phyloP scores from a whole-genome alignment of 352 stramenopile genomes.

The Phytophthora boehmeriae region DNA sequence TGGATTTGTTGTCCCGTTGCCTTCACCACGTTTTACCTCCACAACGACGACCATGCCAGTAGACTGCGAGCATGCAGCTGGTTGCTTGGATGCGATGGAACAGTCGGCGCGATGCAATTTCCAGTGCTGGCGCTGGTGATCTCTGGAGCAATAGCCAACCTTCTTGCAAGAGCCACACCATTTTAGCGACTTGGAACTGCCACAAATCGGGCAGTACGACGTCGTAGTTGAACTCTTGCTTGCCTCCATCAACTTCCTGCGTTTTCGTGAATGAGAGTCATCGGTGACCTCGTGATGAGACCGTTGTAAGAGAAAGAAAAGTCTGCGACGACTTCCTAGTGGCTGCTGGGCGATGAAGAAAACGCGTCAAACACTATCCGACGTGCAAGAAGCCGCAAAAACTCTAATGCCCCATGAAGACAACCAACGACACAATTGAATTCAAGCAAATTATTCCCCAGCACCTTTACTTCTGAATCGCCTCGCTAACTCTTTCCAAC shows the following conservation, averaged over 20 bases:
- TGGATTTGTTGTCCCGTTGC: background rate
- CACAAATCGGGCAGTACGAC: background rate
- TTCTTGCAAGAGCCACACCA: background rate
- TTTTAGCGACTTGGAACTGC: background rate
- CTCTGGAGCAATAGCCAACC: slow-evolving; percentile 5
- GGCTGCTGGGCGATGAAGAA: too few species aligned
- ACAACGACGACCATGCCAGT: background rate
- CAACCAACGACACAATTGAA: too few species aligned
- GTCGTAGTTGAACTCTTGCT: background rate
- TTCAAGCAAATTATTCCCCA: too few species aligned
- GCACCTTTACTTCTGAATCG: too few species aligned
- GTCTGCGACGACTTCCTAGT: too few species aligned
- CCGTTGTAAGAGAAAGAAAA: too few species aligned
- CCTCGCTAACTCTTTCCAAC: too few species aligned
- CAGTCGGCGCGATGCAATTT: background rate
- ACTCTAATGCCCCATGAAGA: too few species aligned
- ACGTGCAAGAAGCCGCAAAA: too few species aligned
- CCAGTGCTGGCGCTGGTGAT: slow-evolving; percentile 2
- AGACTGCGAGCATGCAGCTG: background rate
- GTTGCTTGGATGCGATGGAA: background rate
- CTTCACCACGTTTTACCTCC: slow-evolving; percentile 1
- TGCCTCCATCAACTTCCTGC: background rate
- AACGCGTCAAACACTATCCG: too few species aligned
- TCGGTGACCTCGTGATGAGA: too few species aligned
- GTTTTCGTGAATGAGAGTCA: too few species aligned